Conservation (phyloP, 2,329 filamentous ascomycete genomes). For the Pestalotiopsis sp. region DNA sequence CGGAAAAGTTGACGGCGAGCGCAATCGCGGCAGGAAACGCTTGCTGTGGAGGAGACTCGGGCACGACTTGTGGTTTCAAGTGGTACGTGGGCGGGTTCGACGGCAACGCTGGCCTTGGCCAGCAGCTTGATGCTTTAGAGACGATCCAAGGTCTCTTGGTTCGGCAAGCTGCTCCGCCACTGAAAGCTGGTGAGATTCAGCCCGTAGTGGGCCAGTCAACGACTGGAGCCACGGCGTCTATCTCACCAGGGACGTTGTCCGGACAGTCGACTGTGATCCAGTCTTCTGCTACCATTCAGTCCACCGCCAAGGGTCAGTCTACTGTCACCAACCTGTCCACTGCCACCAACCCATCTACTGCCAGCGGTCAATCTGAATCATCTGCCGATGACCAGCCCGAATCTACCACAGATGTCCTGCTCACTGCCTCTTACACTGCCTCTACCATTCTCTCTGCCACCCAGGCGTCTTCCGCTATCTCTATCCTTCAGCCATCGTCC, state of each 20-base stretch:
- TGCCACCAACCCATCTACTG: neutral
- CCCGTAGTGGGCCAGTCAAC: conserved; percentile 32
- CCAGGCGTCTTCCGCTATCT: neutral
- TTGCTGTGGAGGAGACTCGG: conserved; percentile 58
- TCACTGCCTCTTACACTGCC: neutral
- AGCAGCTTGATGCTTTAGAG: conserved; percentile 68
- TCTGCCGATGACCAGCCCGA: neutral
- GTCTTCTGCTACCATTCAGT: neutral
- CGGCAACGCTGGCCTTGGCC: conserved; percentile 41
- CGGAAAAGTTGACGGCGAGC: conserved; percentile 50
- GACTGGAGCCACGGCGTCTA: neutral
- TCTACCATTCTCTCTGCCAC: neutral
- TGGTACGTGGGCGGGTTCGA: conserved; percentile 65
- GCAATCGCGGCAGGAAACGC: conserved; percentile 57
- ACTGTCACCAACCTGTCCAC: neutral
- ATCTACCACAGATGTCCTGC: neutral
- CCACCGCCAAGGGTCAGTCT: neutral
- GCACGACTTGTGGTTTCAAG: conserved; percentile 60
- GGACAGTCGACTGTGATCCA: neutral
- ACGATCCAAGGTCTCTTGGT: conserved; percentile 62
- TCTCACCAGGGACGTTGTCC: neutral
- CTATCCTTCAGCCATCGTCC: neutral
- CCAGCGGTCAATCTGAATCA: neutral
- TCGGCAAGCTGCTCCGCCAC: conserved; percentile 43
- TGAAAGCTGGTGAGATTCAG: conserved; percentile 50